Evolutionary conservation across 2,329 filamentous ascomycete species (phyloP).

Genomic region (Lecanoromycetidae sp.): DNA sequence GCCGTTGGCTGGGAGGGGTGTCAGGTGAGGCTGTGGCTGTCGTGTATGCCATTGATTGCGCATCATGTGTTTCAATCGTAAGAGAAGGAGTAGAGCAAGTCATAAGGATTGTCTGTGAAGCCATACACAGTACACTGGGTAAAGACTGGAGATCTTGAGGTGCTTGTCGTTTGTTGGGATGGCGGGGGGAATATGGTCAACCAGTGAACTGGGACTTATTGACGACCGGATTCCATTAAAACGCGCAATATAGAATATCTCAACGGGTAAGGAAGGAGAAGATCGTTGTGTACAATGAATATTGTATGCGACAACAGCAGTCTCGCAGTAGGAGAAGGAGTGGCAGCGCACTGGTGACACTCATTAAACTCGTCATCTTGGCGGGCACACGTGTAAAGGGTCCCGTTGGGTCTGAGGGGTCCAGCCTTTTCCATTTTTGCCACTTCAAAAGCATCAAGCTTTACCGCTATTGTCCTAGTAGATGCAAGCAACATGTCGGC

Average conservation of each 20-base stretch:
- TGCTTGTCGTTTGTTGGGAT: background rate
- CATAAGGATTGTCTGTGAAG: slow-evolving; percentile 19
- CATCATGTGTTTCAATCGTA: slow-evolving; percentile 23
- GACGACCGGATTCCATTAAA: too few species aligned
- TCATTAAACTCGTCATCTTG: background rate
- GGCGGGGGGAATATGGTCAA: slow-evolving; percentile 1
- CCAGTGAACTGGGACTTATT: background rate
- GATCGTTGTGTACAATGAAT: background rate
- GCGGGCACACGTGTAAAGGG: background rate
- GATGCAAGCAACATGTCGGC: background rate
- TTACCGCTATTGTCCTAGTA: background rate
- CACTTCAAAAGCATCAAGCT: background rate
- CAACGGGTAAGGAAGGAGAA: too few species aligned
- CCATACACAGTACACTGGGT: background rate
- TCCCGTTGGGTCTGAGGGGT: background rate
- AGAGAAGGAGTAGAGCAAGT: slow-evolving; percentile 24
- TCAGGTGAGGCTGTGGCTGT: slow-evolving; percentile 13
- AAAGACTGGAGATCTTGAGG: background rate
- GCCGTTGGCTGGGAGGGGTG: slow-evolving; percentile 5
- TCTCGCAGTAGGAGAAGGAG: background rate
- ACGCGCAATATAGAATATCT: too few species aligned
- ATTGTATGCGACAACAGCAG: background rate
- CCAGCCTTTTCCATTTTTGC: background rate
- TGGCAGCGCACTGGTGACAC: too few species aligned
- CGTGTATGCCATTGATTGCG: slow-evolving; percentile 17